phyloP scores from a whole-genome alignment of 768 basidiomycete species.

The Naganishia antarctica region DNA sequence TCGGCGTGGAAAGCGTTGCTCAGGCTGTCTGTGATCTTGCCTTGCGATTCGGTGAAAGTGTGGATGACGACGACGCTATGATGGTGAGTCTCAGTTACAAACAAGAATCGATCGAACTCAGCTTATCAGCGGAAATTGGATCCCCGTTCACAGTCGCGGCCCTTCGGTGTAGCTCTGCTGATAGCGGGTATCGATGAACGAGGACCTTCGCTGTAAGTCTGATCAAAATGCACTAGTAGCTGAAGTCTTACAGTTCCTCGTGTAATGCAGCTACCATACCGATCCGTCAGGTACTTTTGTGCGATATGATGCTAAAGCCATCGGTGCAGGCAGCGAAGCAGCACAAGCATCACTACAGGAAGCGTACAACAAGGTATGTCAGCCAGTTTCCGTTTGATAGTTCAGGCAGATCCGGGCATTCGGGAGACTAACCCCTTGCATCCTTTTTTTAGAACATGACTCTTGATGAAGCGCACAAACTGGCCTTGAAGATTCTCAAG shows the following conservation, averaged over 20 bases:
- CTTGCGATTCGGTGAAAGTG: slow-evolving; percentile 94
- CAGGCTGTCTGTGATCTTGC: slow-evolving; percentile 98
- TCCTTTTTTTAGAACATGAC: slow-evolving; percentile 75
- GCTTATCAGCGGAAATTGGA: neutral
- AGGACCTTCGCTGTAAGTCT: slow-evolving; percentile 84
- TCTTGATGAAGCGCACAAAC: slow-evolving; percentile 74
- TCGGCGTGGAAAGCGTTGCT: slow-evolving; percentile 95
- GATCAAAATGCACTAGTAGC: neutral
- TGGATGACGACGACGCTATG: slow-evolving; percentile 97
- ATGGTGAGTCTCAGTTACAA: slow-evolving; percentile 58
- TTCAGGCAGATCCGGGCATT: no score
- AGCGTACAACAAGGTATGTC: slow-evolving; percentile 83
- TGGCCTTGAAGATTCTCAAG: slow-evolving; percentile 85
- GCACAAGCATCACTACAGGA: slow-evolving; percentile 96
- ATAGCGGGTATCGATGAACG: slow-evolving; percentile 96
- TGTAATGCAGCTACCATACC: slow-evolving; percentile 72
- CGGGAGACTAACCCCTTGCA: no score
- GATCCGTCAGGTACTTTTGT: slow-evolving; percentile 98
- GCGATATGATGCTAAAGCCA: slow-evolving; percentile 95
- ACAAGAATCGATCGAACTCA: neutral
- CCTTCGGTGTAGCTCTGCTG: slow-evolving; percentile 93
- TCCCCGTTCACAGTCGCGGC: slow-evolving; percentile 60
- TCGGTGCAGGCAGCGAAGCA: slow-evolving; percentile 95
- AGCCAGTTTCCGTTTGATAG: neutral
- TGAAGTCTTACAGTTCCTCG: neutral